Percentiles rank a stretch among this genome's conserved stretches.
phyloP scores from a whole-genome alignment of 768 basidiomycete genomes.

The Mrakia gelida region DNA sequence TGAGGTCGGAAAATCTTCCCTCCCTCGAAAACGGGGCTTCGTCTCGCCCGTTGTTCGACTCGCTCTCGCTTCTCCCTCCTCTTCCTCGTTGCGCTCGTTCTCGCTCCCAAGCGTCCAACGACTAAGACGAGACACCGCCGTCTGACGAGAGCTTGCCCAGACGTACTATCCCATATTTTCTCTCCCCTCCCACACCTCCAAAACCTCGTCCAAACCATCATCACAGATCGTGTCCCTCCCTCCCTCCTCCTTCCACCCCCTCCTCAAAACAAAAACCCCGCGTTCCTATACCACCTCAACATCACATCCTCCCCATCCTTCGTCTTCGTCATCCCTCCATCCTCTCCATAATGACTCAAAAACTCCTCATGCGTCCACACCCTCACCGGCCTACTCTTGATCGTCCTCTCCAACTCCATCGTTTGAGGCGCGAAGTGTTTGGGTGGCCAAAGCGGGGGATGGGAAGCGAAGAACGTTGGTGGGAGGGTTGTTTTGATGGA shows the following conservation, averaged over 20 bases:
- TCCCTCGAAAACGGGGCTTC: too few relatives aligned
- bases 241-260: background rate
- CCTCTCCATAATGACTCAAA: slow-evolving; percentile 70
- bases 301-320: slow-evolving; percentile 83
- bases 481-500: background rate
- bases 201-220: too few relatives aligned
- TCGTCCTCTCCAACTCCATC: slow-evolving; percentile 42
- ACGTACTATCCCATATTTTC: too few relatives aligned
- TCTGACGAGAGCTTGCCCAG: too few relatives aligned
- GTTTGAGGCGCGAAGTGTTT: background rate
- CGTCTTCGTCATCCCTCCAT: slow-evolving; percentile 64
- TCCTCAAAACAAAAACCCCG: slow-evolving; percentile 23
- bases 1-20: too few relatives aligned
- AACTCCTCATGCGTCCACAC: slow-evolving; percentile 89
- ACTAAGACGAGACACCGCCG: too few relatives aligned
- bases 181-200: too few relatives aligned
- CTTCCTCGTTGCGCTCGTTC: too few relatives aligned
- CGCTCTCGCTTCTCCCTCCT: too few relatives aligned
- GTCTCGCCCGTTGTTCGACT: too few relatives aligned
- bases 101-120: too few relatives aligned
- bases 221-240: too few relatives aligned
- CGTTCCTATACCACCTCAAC: slow-evolving; percentile 63
- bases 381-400: slow-evolving; percentile 69
- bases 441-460: slow-evolving; percentile 31
- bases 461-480: slow-evolving; percentile 63